A percentile compares a stretch with the other conserved stretches of the same genome.
Evolutionary conservation across 805 yeast genomes (phyloP).

Genomic region (Saturnispora bothae): DNA sequence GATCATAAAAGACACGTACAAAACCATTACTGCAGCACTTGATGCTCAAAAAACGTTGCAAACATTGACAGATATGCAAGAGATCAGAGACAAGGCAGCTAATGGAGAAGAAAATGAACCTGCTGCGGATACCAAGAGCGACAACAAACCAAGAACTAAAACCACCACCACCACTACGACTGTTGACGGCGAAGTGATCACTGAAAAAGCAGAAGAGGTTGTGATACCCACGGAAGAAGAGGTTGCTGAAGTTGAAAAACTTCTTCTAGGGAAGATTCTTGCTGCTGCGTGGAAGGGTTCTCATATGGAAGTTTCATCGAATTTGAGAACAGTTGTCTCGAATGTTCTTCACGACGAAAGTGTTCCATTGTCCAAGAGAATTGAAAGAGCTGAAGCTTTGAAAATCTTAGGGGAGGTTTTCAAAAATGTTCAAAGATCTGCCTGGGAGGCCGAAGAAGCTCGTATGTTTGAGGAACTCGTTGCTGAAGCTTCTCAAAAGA

Average conservation of each 20-base stretch:
- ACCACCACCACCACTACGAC: not conserved
- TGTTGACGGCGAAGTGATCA: constrained; percentile 13
- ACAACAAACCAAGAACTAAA: not conserved
- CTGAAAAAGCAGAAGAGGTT: constrained; percentile 19
- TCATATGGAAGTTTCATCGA: constrained; percentile 70
- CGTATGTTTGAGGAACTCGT: constrained; percentile 84
- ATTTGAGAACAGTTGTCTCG: constrained; percentile 76
- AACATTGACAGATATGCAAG: constrained; percentile 65
- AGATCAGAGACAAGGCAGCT: constrained; percentile 25
- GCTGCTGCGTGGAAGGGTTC: constrained; percentile 96
- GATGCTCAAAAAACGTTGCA: constrained; percentile 79
- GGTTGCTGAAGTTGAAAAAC: constrained; percentile 65
- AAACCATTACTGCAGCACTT: constrained; percentile 69
- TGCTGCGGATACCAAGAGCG: constrained; percentile 1
- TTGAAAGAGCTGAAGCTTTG: constrained; percentile 72
- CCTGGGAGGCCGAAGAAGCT: constrained; percentile 89
- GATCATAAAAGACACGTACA: constrained; percentile 73
- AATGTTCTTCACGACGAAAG: constrained; percentile 59
- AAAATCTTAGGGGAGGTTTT: constrained; percentile 62
- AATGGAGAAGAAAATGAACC: not conserved
- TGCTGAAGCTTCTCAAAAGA: constrained; percentile 67
- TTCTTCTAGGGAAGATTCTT: constrained; percentile 77
- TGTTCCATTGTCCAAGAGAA: constrained; percentile 49
- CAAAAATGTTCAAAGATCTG: constrained; percentile 55
- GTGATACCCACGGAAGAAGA: constrained; percentile 42